Base-by-base conservation (phyloP, 306 rosid genomes). In the Neltuma alba region DNA sequence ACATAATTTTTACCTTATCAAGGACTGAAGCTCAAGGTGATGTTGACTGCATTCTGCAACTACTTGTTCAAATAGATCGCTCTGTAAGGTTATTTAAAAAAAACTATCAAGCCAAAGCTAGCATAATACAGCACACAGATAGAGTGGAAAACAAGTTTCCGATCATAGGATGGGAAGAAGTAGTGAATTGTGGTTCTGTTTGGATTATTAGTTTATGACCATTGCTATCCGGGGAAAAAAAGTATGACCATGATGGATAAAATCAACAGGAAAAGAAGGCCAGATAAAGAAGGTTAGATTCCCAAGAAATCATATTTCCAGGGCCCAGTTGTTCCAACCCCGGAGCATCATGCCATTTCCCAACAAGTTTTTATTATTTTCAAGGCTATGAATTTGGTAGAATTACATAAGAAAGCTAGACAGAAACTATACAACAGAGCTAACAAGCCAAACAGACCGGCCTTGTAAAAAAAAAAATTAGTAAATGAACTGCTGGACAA, bases 31-130 rank as follows among this genome's bases (percentile, higher is more conserved):
- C 74, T 86, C 89, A 37, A 68, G 85, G 64, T 83, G 85, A 77
- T 86, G 89, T 70, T 83, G 85, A 71, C 70, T 83, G 81, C 87
- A 83, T 54, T 86, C 87, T 68, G 85, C 81, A 54, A 83, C 80
- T 74, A 86, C 87, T 86, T 86, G 87, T 70, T 80, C 85, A 64
- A 83, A 74, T 55, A 80, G 64, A 74, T 86, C 89, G 55, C 71
- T 77, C 89, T 86, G 60, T 83, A 82, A 76, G 45, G 68, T 75
- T 61, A 75, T 52, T 44, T n/a, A n/a, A n/a, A 33, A 69, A 76
- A 71, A 82, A 42, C 27, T 50, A 74, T 78, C 73, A 82, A 64
- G 42, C 38, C 11, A 42, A 75, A 69, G 72, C 57, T 52, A 75
- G 73, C 74, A 76, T 58, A 70, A 72, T 79, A 40, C 65, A 64